Percentiles rank a stretch among this genome's conserved stretches.
Conservation (phyloP, 1,284 basidiomycete genomes). For the Cryptococcus sp. region DNA sequence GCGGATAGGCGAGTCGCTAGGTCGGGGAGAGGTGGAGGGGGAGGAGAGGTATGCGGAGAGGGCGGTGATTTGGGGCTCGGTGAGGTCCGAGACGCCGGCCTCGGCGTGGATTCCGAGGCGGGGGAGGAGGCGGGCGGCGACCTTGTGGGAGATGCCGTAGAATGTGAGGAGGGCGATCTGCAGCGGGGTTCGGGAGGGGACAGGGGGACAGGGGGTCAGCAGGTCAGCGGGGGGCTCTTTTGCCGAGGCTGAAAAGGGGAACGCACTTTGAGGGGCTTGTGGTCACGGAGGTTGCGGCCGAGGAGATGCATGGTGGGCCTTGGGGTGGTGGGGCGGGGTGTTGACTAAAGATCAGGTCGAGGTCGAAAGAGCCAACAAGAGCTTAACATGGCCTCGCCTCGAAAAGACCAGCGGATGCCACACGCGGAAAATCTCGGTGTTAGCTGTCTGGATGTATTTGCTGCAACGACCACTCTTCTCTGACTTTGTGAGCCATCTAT, state of each 20-base stretch:
- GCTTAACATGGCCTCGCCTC: no score
- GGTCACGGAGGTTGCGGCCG: conserved; percentile 53
- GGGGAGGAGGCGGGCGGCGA: conserved; percentile 52
- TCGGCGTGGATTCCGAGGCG: conserved; percentile 54
- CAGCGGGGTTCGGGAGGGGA: neutral
- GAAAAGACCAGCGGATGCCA: neutral
- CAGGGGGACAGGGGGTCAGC: neutral
- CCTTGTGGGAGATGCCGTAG: conserved; percentile 54
- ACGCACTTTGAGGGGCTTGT: conserved; percentile 51
- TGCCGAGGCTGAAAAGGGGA: neutral
- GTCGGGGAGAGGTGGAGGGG: conserved; percentile 44
- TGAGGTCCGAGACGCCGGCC: conserved; percentile 48
- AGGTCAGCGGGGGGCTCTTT: neutral
- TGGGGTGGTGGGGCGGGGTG: neutral
- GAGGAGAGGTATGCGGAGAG: conserved; percentile 57
- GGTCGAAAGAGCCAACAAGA: neutral
- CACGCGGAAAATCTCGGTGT: neutral
- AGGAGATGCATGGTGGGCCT: conserved; percentile 49
- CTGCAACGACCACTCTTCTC: no score
- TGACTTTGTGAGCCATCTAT: no score
- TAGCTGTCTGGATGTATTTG: neutral
- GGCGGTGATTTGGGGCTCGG: conserved; percentile 56
- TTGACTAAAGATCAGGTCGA: neutral
- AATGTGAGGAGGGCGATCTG: conserved; percentile 56
- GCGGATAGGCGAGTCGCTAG: conserved; percentile 13